Evolutionary conservation across 163 green algal species (phyloP).

Genomic region (Coccomyxa subellipsoidea): DNA sequence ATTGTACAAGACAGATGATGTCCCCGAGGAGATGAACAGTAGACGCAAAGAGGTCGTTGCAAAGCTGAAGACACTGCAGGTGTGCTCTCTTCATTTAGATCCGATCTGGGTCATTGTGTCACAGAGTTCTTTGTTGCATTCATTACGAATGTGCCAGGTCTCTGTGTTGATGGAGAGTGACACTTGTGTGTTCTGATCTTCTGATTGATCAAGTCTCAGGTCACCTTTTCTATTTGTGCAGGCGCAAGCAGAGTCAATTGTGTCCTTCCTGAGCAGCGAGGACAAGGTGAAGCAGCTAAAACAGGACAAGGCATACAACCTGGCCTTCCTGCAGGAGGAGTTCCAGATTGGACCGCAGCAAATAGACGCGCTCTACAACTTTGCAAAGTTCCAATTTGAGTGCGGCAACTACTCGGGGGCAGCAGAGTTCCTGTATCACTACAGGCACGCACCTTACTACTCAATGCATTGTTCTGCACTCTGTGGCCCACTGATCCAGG

Average conservation of each 20-base stretch:
- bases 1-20: constrained; percentile 59
- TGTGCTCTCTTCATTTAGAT: not conserved
- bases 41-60: constrained; percentile 60
- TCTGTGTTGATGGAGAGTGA: too few species aligned
- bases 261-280: constrained; percentile 87
- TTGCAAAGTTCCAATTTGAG: constrained; percentile 98
- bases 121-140: too few species aligned
- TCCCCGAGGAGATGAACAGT: constrained; percentile 70
- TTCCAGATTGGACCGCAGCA: constrained; percentile 87
- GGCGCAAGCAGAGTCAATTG: constrained; percentile 81
- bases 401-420: constrained; percentile 95
- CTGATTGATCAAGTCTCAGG: too few species aligned
- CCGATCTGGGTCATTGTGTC: too few species aligned
- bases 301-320: constrained; percentile 91
- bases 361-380: constrained; percentile 95
- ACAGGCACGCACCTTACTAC: constrained; percentile 30
- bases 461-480: too few species aligned
- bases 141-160: too few species aligned
- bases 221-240: constrained; percentile 48
- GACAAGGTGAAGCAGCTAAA: constrained; percentile 85
- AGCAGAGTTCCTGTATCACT: constrained; percentile 84
- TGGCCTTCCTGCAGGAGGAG: constrained; percentile 87
- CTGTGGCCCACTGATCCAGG: not conserved
- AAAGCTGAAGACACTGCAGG: constrained; percentile 25
- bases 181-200: too few species aligned